Conservation (phyloP, 2,329 filamentous ascomycete species). For the Pseudogymnoascus sp. region DNA sequence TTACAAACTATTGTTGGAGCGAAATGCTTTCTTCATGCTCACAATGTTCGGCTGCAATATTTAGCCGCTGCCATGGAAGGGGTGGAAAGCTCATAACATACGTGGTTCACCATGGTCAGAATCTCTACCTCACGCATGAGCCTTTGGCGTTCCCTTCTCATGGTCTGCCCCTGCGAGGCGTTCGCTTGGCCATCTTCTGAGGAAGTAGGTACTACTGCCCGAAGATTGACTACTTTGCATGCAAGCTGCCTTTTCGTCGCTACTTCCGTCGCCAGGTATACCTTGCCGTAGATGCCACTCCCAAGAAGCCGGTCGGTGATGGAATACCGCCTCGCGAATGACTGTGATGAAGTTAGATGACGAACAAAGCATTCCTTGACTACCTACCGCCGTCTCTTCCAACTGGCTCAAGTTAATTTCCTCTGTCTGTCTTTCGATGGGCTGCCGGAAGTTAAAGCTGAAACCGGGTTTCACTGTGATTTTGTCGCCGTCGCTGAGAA, state of each 20-base stretch:
- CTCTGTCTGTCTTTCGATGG: constrained; percentile 9
- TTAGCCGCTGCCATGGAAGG: not conserved
- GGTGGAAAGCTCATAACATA: constrained; percentile 29
- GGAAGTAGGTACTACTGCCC: constrained; percentile 14
- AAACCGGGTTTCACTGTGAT: constrained; percentile 36
- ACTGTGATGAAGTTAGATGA: constrained; percentile 25
- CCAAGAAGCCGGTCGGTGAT: constrained; percentile 47
- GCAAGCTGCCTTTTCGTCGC: constrained; percentile 53
- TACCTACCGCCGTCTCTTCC: constrained; percentile 31
- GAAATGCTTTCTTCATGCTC: constrained; percentile 44
- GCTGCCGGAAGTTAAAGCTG: constrained; percentile 32
- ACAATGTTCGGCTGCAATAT: constrained; percentile 46
- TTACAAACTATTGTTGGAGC: constrained; percentile 41
- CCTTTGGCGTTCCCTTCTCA: constrained; percentile 27
- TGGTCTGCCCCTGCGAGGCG: not conserved
- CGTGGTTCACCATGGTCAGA: constrained; percentile 47
- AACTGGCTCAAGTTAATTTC: constrained; percentile 26
- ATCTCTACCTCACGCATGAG: constrained; percentile 46
- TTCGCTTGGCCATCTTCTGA: not conserved
- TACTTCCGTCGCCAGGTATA: constrained; percentile 48
- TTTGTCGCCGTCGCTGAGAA: constrained; percentile 45
- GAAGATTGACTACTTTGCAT: constrained; percentile 58
- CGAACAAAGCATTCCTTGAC: not conserved
- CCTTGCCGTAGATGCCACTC: constrained; percentile 44
- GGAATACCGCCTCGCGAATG: constrained; percentile 41